A percentile compares a stretch with the other conserved stretches of the same genome.
Evolutionary conservation across 768 basidiomycete species (phyloP).

Genomic region (Mycena galericulata): DNA sequence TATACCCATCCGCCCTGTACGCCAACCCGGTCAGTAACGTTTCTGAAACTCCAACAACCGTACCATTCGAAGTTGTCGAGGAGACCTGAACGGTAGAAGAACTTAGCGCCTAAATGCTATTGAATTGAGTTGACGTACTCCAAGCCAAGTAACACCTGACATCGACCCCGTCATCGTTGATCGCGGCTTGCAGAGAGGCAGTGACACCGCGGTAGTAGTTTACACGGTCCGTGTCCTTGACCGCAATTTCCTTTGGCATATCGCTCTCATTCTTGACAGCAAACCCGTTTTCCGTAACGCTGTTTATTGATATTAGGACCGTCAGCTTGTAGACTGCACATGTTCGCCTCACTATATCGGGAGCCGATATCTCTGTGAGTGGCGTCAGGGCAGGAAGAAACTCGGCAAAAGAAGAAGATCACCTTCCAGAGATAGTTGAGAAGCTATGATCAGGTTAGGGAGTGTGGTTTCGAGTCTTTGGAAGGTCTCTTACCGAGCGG

Average conservation of each 20-base stretch:
- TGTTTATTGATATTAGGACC: conserved; percentile 38
- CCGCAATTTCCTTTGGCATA: conserved; percentile 63
- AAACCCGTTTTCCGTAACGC: conserved; percentile 83
- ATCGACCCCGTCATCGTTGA: conserved; percentile 73
- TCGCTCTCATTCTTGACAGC: conserved; percentile 73
- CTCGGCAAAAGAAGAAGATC: conserved; percentile 2
- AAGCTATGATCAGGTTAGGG: conserved; percentile 47
- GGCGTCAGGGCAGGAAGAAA: not conserved
- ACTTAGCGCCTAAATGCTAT: not conserved
- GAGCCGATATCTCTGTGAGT: conserved; percentile 38
- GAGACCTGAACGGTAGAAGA: conserved; percentile 55
- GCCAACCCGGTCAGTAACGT: conserved; percentile 18
- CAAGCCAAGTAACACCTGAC: conserved; percentile 75
- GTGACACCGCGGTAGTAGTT: conserved; percentile 75
- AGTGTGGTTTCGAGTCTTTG: not conserved
- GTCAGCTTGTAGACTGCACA: not conserved
- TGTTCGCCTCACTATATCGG: conserved; percentile 63
- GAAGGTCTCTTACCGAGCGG: conserved; percentile 58
- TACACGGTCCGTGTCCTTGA: conserved; percentile 72
- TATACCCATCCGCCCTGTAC: conserved; percentile 72
- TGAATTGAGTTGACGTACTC: conserved; percentile 55
- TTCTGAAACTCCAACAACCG: not conserved
- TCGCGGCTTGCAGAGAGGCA: conserved; percentile 64
- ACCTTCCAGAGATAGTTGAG: conserved; percentile 81
- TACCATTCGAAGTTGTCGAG: conserved; percentile 81